Base-by-base conservation (phyloP, 2,329 filamentous ascomycete species). In the Penicillium sp. region DNA sequence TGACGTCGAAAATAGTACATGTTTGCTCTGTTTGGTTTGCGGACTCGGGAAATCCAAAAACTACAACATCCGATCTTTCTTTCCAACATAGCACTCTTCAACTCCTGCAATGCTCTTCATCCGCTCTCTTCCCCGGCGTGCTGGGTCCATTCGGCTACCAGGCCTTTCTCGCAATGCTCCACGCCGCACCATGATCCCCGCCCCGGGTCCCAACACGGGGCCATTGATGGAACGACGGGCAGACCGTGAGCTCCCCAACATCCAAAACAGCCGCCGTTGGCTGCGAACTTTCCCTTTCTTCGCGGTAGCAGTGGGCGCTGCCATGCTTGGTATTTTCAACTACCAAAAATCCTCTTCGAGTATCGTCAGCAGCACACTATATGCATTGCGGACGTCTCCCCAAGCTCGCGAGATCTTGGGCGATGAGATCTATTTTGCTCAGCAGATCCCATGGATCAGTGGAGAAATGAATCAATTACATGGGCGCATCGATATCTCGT, bases 291-390 rank as follows among this genome's bases (percentile, higher is more conserved):
- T 96, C 33, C 93, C 93, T 53, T 79, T 96, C 72, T 98, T 98
- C 83, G 73, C 89, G 53, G 76, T 84, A 62, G 80, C 91, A 62
- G 86, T 96, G 66, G 84, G 85, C 49, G 81, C 83, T 54, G 89
- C 88, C 64, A 88, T 88, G 64, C 79, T 96, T 59, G 91, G 89
- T 66, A 97, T 99, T 76, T 98, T 99, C 89, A 99, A 99, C 84
- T 98, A 99, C 85, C 93, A 99, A 76, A 97, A 97, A 76, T 86
- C 88, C 56, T 92, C 90, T n/a, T 92, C 88, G 26, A 90, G 90
- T 54, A 85, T 93, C 29, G 90, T 97, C n/a, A 87, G 87, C 54
- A 91, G 90, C 54, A 95, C 92, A 4, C 85, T 99, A 27, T 99
- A 98, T 81, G 90, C 93, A 1, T 84, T 99, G 62, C 90, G 95